Evolutionary conservation across 1,284 basidiomycete genomes (phyloP).

Genomic region (Pseudozyma tsukubaensis): DNA sequence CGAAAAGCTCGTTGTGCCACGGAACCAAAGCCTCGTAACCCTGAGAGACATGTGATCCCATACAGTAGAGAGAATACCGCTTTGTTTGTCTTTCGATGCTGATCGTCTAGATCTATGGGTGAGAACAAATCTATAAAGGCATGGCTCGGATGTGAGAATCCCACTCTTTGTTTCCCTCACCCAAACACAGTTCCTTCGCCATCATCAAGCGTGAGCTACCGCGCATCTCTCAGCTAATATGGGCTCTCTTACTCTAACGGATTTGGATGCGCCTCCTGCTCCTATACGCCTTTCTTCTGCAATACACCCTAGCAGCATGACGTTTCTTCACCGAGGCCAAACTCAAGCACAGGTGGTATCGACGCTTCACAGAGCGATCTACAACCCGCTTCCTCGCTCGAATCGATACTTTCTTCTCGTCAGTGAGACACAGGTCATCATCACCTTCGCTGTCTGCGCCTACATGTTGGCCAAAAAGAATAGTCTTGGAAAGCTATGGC

Average conservation of each 20-base stretch:
- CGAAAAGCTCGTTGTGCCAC: too few species aligned
- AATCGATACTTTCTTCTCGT: constrained; percentile 9
- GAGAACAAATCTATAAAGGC: too few species aligned
- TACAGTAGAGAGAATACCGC: too few species aligned
- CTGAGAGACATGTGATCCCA: too few species aligned
- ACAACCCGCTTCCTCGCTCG: neutral
- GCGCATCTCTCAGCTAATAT: neutral
- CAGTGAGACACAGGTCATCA: constrained; percentile 8
- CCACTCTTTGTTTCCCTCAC: too few species aligned
- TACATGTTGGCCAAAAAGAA: constrained; percentile 26
- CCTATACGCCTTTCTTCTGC: neutral
- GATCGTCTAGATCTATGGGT: too few species aligned
- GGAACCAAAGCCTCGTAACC: too few species aligned
- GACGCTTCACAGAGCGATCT: constrained; percentile 8
- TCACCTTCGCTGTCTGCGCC: constrained; percentile 19
- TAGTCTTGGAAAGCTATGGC: constrained; percentile 21
- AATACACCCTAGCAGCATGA: constrained; percentile 12
- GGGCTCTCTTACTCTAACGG: neutral
- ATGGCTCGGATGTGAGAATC: too few species aligned
- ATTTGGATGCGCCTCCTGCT: constrained; percentile 1
- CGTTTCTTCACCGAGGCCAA: constrained; percentile 25
- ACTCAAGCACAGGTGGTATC: constrained; percentile 14
- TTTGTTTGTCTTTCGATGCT: too few species aligned
- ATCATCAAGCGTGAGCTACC: too few species aligned
- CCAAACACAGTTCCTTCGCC: too few species aligned